These are phyloP conservation scores for Chytriomyces confervae DNA, from an alignment of 192 early-diverging fungal species.

Conservation along the genomic window DNA sequence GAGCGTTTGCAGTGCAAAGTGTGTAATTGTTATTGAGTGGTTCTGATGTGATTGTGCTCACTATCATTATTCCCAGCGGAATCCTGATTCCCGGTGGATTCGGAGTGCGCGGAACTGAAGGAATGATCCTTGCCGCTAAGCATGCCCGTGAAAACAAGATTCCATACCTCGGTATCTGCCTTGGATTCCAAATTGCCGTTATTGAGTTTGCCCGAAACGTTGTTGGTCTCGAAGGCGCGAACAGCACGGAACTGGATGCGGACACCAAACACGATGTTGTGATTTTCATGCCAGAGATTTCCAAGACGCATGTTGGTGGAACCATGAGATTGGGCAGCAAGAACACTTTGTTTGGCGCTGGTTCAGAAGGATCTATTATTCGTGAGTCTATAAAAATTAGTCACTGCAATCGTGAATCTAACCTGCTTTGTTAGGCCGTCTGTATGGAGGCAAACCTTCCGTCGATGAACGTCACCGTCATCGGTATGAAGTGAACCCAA, in stretches of 20 bases:
- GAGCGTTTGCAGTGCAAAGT: slow-evolving; percentile 78
- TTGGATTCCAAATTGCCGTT: slow-evolving; percentile 96
- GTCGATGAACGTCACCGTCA: slow-evolving; percentile 95
- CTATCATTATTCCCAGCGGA: slow-evolving; percentile 54
- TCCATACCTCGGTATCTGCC: slow-evolving; percentile 97
- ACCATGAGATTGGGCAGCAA: slow-evolving; percentile 95
- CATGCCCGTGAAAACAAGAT: slow-evolving; percentile 98
- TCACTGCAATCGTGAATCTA: not conserved
- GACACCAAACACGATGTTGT: slow-evolving; percentile 79
- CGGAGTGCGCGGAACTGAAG: slow-evolving; percentile 94
- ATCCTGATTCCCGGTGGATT: slow-evolving; percentile 99
- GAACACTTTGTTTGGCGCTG: slow-evolving; percentile 68
- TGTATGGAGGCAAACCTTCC: slow-evolving; percentile 61
- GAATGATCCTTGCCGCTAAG: slow-evolving; percentile 92
- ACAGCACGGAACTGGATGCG: slow-evolving; percentile 82
- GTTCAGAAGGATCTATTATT: slow-evolving; percentile 67
- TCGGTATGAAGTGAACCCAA: slow-evolving; percentile 97
- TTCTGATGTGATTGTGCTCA: not conserved
- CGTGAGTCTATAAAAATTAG: slow-evolving; percentile 41
- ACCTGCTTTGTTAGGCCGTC: slow-evolving; percentile 18
- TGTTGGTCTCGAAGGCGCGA: slow-evolving; percentile 77
- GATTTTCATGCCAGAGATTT: slow-evolving; percentile 98
- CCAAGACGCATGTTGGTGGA: slow-evolving; percentile 88
- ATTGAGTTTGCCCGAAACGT: slow-evolving; percentile 97
- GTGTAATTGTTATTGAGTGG: not conserved